Evolutionary conservation across 306 rosid species (phyloP), one percentile per base, ranked within the genome.

Genomic region (Hippophae rhamnoides): DNA sequence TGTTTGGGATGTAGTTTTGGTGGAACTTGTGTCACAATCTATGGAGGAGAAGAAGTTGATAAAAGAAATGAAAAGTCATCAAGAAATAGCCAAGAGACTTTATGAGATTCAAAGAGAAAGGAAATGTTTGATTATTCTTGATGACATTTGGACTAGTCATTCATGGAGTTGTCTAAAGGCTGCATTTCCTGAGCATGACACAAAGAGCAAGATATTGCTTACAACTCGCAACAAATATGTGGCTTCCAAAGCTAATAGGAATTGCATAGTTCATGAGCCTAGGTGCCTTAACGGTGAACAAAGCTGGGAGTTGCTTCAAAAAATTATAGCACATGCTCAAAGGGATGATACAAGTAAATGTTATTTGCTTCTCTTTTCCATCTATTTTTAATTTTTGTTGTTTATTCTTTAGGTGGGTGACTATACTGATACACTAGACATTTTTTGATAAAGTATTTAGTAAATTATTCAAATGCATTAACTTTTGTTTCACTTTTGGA

Each of bases 81-180:
- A 0, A 0, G 75, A 71, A 18, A 0, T 63, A 52, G 31, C 60
- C 0, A 53, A 23, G 41, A 40, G 12, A 12, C 54, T 71, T 1
- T 57, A 23, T 46, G 10, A 12, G 13, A 0, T 71, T 6, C 70
- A 31, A 5, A 14, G 6, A 12, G 38, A 64, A 7, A 52, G 5
- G 6, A 45, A 63, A 5, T 58, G 71, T 53, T 57, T 64, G 41
- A 43, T 47, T 7, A 26, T 57, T 3, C 65, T 70, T 27, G 75
- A 70, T 63, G 75, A 63, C 10, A 57, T 70, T 10, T 70, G 75
- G 56, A 57, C 43, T 0, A 26, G 3, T 2, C 52, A 53, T 27
- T 4, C 46, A 0, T 71, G 76, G 76, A 41, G 43, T 8, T 1
- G 2, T 38, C 38, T 71, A 8, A 58, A 47, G 3, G 43, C 38